These are phyloP conservation scores for Boletus sp. DNA, from an alignment of 768 basidiomycete genomes.

Conservation along the genomic window DNA sequence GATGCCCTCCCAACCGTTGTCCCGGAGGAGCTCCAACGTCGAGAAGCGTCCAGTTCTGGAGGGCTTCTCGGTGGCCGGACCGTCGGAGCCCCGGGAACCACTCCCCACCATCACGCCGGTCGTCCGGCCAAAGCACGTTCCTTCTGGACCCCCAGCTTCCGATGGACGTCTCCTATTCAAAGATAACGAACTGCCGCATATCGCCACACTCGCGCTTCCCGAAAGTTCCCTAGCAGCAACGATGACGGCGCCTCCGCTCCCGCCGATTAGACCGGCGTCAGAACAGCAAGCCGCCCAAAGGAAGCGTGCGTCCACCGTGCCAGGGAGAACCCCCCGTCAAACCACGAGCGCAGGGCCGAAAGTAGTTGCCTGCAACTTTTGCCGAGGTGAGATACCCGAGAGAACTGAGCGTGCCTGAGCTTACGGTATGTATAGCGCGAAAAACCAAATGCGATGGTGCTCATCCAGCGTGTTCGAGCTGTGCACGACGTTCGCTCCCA, in stretches of 20 bases:
- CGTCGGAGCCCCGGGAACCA: slow-evolving; percentile 47
- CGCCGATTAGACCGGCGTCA: slow-evolving; percentile 63
- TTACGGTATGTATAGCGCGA: slow-evolving; percentile 50
- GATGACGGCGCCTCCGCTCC: slow-evolving; percentile 64
- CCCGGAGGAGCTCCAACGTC: slow-evolving; percentile 37
- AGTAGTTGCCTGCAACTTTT: slow-evolving; percentile 87
- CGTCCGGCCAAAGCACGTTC: slow-evolving; percentile 29
- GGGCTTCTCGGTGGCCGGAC: slow-evolving; percentile 30
- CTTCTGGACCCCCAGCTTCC: slow-evolving; percentile 21
- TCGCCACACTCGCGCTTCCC: slow-evolving; percentile 64
- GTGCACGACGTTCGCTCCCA: slow-evolving; percentile 68
- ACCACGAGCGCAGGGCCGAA: slow-evolving; percentile 74
- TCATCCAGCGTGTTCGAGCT: slow-evolving; percentile 83
- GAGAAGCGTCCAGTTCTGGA: slow-evolving; percentile 36
- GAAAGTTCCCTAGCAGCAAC: slow-evolving; percentile 52
- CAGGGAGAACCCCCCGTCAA: slow-evolving; percentile 58
- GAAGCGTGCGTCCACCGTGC: slow-evolving; percentile 67
- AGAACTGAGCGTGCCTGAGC: slow-evolving; percentile 3
- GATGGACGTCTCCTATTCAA: slow-evolving; percentile 48
- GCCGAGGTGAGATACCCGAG: slow-evolving; percentile 59
- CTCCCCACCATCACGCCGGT: slow-evolving; percentile 38
- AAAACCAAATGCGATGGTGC: slow-evolving; percentile 88
- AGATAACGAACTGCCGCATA: slow-evolving; percentile 68
- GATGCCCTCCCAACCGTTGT: slow-evolving; percentile 33
- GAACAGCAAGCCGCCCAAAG: slow-evolving; percentile 68